A percentile compares a stretch with the other conserved stretches of the same genome.
Evolutionary conservation across 2,329 filamentous ascomycete genomes (phyloP).

Genomic region (Emmonsia crescens): DNA sequence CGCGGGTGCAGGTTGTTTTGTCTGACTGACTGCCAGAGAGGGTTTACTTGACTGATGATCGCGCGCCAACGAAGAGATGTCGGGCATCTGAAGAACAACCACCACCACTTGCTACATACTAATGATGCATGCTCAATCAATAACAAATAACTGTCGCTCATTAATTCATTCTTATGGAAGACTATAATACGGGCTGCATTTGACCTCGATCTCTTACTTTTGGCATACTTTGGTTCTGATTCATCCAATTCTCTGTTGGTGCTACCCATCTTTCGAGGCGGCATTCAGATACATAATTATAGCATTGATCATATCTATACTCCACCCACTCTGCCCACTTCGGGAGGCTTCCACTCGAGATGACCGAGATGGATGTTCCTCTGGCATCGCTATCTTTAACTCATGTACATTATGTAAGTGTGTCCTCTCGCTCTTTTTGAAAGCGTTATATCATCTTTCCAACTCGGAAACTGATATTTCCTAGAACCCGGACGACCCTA

Average conservation of each 20-base stretch:
- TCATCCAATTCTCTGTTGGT: neutral
- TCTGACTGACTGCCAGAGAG: too few species aligned
- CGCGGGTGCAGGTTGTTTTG: too few species aligned
- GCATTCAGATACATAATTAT: too few species aligned
- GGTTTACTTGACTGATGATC: too few species aligned
- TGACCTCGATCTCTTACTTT: neutral
- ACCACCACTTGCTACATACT: neutral
- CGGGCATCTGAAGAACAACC: neutral
- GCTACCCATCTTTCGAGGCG: neutral
- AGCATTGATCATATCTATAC: too few species aligned
- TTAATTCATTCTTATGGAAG: neutral
- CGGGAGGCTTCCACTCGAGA: neutral
- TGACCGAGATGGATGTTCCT: constrained; percentile 4
- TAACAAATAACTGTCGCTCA: neutral
- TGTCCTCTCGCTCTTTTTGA: neutral
- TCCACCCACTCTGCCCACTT: neutral
- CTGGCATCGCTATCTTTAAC: constrained; percentile 87
- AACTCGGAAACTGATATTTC: neutral
- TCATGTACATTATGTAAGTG: constrained; percentile 87
- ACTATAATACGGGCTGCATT: neutral
- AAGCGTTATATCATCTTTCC: neutral
- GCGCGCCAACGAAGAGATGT: too few species aligned
- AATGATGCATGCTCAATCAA: neutral
- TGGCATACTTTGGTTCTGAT: neutral
- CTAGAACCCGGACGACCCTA: constrained; percentile 71